phyloP scores from a whole-genome alignment of 345 rosid species.

The Dipteronia dyeriana region DNA sequence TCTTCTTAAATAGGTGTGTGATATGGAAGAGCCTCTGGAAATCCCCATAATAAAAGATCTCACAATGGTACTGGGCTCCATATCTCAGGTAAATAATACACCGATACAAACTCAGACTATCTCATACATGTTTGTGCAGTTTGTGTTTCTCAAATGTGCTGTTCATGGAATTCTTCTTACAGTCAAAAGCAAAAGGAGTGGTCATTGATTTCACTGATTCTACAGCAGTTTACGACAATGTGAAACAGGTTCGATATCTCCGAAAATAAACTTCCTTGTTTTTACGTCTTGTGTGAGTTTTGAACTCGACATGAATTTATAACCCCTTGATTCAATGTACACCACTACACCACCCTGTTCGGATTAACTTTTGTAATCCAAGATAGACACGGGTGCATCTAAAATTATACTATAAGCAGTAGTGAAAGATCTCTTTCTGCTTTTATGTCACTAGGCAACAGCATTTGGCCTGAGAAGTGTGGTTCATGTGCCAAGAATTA shows the following conservation, averaged over 20 bases:
- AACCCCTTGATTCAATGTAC: background rate
- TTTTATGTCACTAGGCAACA: conserved; percentile 48
- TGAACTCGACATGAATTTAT: too few species aligned
- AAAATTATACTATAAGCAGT: background rate
- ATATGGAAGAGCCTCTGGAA: conserved; percentile 85
- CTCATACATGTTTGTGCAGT: background rate
- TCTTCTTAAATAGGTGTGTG: conserved; percentile 53
- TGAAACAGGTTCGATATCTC: conserved; percentile 66
- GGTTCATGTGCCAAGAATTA: conserved; percentile 72
- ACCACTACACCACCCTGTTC: too few species aligned
- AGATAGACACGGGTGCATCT: too few species aligned
- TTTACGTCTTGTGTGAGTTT: too few species aligned
- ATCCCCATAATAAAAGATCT: conserved; percentile 83
- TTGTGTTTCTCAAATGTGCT: background rate
- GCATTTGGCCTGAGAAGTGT: conserved; percentile 90
- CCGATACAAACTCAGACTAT: background rate
- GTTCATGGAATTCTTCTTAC: conserved; percentile 24
- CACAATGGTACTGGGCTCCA: conserved; percentile 91
- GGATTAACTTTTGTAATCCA: too few species aligned
- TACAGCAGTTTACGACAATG: conserved; percentile 85
- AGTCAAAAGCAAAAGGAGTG: conserved; percentile 86
- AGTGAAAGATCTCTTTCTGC: background rate
- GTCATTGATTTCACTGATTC: conserved; percentile 87
- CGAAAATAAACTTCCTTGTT: background rate
- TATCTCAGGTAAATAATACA: conserved; percentile 67